Evolutionary conservation across 352 stramenopile species (phyloP).

Genomic region (Globisporangium apiculatum): DNA sequence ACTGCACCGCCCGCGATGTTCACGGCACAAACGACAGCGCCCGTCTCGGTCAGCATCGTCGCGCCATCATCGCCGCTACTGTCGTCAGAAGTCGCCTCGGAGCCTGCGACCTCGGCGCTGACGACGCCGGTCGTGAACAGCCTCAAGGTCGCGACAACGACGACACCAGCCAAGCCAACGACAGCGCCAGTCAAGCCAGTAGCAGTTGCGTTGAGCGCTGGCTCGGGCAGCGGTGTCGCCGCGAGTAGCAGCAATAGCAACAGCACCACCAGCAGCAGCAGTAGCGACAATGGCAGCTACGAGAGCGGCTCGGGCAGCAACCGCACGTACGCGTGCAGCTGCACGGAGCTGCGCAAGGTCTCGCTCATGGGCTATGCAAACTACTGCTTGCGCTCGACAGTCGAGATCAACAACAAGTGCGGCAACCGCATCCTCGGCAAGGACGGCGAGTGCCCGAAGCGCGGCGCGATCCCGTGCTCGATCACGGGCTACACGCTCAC

Average conservation of each 20-base stretch:
- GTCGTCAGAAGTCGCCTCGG: no score
- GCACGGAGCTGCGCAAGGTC: conserved; percentile 31
- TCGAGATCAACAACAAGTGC: conserved; percentile 50
- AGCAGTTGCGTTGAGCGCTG: neutral
- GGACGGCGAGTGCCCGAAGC: conserved; percentile 44
- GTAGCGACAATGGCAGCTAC: conserved; percentile 14
- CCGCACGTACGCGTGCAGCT: conserved; percentile 38
- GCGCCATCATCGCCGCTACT: neutral
- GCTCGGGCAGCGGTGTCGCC: neutral
- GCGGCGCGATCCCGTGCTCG: conserved; percentile 47
- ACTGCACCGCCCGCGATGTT: neutral
- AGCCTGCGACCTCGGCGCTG: no score
- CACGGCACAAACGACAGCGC: neutral
- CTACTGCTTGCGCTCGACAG: conserved; percentile 48
- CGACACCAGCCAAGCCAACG: neutral
- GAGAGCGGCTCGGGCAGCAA: conserved; percentile 20
- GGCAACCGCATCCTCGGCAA: conserved; percentile 46
- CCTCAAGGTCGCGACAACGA: neutral
- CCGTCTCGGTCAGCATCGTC: neutral
- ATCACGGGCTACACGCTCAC: conserved; percentile 47
- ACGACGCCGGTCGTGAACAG: no score
- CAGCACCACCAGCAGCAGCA: conserved; percentile 1
- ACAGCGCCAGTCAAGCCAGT: neutral
- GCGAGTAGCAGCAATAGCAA: neutral
- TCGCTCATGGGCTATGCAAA: conserved; percentile 69